Conservation (phyloP, 345 rosid species). For the Eucalyptus victrix region DNA sequence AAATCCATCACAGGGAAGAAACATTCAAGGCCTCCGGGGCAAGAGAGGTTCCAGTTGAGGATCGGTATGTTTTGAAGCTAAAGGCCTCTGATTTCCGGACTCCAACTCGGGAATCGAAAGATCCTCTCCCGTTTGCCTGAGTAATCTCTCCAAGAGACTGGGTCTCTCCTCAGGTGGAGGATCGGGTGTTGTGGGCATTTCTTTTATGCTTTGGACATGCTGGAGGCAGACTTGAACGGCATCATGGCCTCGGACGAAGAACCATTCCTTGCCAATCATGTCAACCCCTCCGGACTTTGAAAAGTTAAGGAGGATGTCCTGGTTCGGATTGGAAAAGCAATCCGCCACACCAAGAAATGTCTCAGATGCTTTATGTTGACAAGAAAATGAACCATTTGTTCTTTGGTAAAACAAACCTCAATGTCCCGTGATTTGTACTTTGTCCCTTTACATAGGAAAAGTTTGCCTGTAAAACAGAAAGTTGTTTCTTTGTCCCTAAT, state of each 20-base stretch:
- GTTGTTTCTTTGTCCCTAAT: too few species aligned
- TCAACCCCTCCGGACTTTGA: constrained; percentile 71
- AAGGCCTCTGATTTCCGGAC: constrained; percentile 20
- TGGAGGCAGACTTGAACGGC: constrained; percentile 95
- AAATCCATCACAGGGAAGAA: background rate
- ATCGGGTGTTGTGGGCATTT: constrained; percentile 4
- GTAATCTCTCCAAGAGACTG: constrained; percentile 32
- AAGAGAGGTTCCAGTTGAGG: constrained; percentile 61
- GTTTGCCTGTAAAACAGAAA: too few species aligned
- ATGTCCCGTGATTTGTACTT: constrained; percentile 73
- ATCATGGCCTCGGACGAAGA: constrained; percentile 87
- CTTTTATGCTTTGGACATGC: constrained; percentile 46
- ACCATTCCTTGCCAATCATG: constrained; percentile 87
- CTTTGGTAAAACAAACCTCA: constrained; percentile 48
- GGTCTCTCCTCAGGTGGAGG: constrained; percentile 16
- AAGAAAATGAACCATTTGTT: background rate
- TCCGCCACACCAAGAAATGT: constrained; percentile 15
- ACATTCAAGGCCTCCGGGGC: constrained; percentile 7
- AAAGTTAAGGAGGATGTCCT: constrained; percentile 64
- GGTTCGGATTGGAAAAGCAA: constrained; percentile 85
- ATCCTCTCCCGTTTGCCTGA: constrained; percentile 27
- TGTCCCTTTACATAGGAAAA: too few species aligned
- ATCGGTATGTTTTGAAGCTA: background rate
- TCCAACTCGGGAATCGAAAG: constrained; percentile 27
- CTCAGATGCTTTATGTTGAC: background rate